A percentile compares a stretch with the other conserved stretches of the same genome.
Conservation (phyloP, 805 yeast species). For the Candida vaughaniae region DNA sequence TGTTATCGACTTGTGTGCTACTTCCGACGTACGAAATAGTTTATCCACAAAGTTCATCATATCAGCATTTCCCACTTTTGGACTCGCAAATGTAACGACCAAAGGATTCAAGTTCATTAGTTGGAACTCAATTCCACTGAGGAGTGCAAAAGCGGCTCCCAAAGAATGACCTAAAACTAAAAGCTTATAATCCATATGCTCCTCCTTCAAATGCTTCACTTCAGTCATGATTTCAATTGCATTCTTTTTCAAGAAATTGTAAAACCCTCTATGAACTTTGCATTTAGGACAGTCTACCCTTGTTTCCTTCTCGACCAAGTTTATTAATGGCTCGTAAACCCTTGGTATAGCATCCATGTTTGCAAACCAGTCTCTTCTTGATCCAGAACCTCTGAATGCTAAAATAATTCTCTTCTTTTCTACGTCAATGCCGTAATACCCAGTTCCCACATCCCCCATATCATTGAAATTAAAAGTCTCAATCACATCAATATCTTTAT, state of each 20-base stretch:
- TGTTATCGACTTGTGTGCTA: slow-evolving; percentile 19
- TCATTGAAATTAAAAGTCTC: slow-evolving; percentile 41
- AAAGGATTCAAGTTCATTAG: slow-evolving; percentile 53
- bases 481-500: slow-evolving; percentile 32
- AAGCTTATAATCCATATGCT: slow-evolving; percentile 48
- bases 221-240: slow-evolving; percentile 34
- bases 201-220: slow-evolving; percentile 30
- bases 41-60: slow-evolving; percentile 54
- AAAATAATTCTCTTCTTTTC: slow-evolving; percentile 41
- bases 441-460: slow-evolving; percentile 51
- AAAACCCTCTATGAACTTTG: slow-evolving; percentile 65
- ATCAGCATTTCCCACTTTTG: slow-evolving; percentile 57
- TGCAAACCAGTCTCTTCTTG: slow-evolving; percentile 59
- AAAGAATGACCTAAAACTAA: slow-evolving; percentile 72
- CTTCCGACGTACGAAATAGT: slow-evolving; percentile 40
- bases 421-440: slow-evolving; percentile 53
- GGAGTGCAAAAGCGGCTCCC: slow-evolving; percentile 68
- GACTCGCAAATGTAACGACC: slow-evolving; percentile 61
- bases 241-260: slow-evolving; percentile 43
- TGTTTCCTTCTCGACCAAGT: slow-evolving; percentile 8
- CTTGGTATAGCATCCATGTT: slow-evolving; percentile 53
- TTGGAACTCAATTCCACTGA: slow-evolving; percentile 62
- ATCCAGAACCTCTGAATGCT: slow-evolving; percentile 64
- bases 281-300: slow-evolving; percentile 47
- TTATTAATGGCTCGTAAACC: slow-evolving; percentile 46